Evolutionary conservation across 129 eudicot genomes (phyloP).

Genomic region (Silybum marianum): DNA sequence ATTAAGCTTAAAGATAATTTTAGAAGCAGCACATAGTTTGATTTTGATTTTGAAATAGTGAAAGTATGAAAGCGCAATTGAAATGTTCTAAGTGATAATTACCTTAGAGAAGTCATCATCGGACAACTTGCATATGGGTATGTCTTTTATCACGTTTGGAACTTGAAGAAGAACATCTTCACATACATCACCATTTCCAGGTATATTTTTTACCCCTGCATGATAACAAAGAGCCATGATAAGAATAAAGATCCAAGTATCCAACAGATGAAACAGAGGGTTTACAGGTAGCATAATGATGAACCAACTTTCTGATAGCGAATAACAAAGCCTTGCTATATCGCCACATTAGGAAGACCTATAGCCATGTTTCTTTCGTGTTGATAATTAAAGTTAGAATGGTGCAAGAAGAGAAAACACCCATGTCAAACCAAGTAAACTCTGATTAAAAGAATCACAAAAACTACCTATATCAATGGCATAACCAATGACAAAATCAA

Average conservation of each 20-base stretch:
- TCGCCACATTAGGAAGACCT: neutral
- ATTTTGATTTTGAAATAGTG: neutral
- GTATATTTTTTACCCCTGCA: conserved; percentile 55
- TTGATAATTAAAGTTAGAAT: too few relatives aligned
- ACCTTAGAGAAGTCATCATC: conserved; percentile 84
- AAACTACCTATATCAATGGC: neutral
- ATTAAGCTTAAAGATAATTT: neutral
- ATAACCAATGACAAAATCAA: neutral
- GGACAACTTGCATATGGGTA: conserved; percentile 60
- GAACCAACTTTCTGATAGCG: neutral
- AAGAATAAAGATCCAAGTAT: conserved; percentile 18
- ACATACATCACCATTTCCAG: conserved; percentile 36
- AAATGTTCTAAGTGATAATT: conserved; percentile 19
- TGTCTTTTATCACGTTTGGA: conserved; percentile 52
- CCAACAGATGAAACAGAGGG: conserved; percentile 1
- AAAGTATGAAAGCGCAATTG: neutral
- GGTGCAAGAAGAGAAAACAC: neutral
- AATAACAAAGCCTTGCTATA: conserved; percentile 12
- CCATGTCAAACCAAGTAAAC: neutral
- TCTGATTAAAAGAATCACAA: neutral
- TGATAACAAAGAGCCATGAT: neutral
- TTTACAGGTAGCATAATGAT: conserved; percentile 4
- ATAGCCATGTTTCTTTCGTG: neutral
- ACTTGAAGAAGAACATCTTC: conserved; percentile 53
- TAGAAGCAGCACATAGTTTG: neutral